Percentiles rank a stretch among this genome's conserved stretches.
phyloP scores from a whole-genome alignment of 495 filamentous ascomycete species.

The Penicillium bovifimosum region DNA sequence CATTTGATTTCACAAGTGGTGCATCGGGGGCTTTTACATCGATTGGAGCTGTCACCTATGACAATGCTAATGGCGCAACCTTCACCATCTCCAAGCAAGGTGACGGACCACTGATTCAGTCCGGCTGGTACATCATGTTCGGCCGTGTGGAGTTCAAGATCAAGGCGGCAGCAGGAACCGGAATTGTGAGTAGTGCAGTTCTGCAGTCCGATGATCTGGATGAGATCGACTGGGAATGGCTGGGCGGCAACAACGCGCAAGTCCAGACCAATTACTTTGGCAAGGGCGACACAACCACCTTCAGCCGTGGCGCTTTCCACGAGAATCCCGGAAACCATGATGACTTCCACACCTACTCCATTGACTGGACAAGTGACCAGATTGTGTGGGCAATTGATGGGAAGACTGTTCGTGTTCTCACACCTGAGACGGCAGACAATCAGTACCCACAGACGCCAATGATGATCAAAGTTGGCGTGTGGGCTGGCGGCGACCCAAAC shows the following conservation, averaged over 20 bases:
- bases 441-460: conserved; percentile 83
- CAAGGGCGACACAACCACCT: conserved; percentile 65
- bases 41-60: conserved; percentile 62
- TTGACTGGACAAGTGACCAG: conserved; percentile 68
- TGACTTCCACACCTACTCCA: conserved; percentile 76
- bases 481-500: conserved; percentile 75
- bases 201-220: conserved; percentile 80
- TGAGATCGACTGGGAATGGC: conserved; percentile 88
- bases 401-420: conserved; percentile 59
- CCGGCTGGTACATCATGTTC: conserved; percentile 72
- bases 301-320: conserved; percentile 57
- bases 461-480: conserved; percentile 76
- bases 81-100: conserved; percentile 82
- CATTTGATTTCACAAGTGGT: conserved; percentile 75
- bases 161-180: conserved; percentile 56
- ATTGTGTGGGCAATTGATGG: conserved; percentile 74
- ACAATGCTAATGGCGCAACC: conserved; percentile 60
- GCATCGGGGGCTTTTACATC: conserved; percentile 61
- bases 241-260: conserved; percentile 56
- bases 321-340: conserved; percentile 45
- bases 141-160: conserved; percentile 54
- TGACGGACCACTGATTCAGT: conserved; percentile 76
- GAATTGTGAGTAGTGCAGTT: conserved; percentile 72
- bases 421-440: conserved; percentile 58
- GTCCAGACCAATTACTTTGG: conserved; percentile 85